Evolutionary conservation across 768 basidiomycete species (phyloP), one percentile per base, ranked within the genome.

Genomic region (Mrakia gelida): DNA sequence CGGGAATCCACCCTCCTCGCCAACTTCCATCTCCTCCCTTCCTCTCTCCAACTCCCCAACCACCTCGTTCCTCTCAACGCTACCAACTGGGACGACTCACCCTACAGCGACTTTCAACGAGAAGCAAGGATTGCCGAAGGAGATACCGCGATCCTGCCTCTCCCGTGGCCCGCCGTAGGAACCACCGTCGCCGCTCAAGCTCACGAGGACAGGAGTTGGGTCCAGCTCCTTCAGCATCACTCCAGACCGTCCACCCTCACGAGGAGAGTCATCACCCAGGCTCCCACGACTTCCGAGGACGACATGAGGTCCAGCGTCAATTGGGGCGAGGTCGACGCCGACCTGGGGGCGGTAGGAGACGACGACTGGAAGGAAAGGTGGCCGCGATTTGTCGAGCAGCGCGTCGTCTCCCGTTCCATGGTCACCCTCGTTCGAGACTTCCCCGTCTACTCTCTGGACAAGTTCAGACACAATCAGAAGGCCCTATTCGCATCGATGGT

Each of bases 11-110:
- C 26, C 13, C 59, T 59, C 26, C 59, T 59, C 59, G 59, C 59
- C 59, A 59, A 59, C 59, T 59, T 59, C 59, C 59, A 59, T 59
- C 59, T 59, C 59, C 59, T 59, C 59, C 59, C 59, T 59, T 59
- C 59, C n/a, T 59, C 59, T 26, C 59, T 59, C n/a, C 59, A 59
- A 59, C 59, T 59, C 4, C 59, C 59, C 59, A 59, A 59, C n/a
- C 59, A 59, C 59, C 59, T 59, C 59, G n/a, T 59, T 5, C 59
- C 59, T 59, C 59, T 59, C 59, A 59, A 59, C 59, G 59, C 28
- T 9, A 59, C 59, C 28, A 10, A 59, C 59, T 59, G n/a, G 26
- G n/a, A 59, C 59, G 13, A 59, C 5, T 59, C n/a, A 5, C 59
- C 59, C 26, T n/a, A n/a, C 59, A 28, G n/a, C 59, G 4, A 11